Evolutionary conservation across 345 rosid species (phyloP), one percentile per base, ranked within the genome.

Genomic region (Hypericum androsaemum): DNA sequence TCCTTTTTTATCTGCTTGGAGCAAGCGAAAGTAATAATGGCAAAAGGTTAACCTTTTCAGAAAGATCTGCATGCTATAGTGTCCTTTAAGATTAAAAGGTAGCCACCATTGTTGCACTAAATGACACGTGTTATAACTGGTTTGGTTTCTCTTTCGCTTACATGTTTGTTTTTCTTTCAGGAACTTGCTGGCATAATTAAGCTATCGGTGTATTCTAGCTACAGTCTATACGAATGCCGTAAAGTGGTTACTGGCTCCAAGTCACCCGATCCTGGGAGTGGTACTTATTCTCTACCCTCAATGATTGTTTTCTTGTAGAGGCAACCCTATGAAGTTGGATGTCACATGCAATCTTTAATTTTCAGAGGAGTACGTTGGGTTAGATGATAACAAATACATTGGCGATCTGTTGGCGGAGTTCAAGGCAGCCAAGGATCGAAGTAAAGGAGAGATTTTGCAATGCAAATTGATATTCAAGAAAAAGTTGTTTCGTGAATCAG

Each of bases 161-260:
- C 2, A 6, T 12, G 5, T 2, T 44, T 10, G 11, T 12, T 5
- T 37, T 12, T 14, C 17, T 41, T 41, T 68, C 81, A 92, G 97
- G 97, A 92, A 67, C 97, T 92, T 65, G 86, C 97, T 12, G 95
- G 90, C 76, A 77, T 85, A 68, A 88, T 88, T 58, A 92, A 88
- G 70, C 54, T 92, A 50, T 80, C 98, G 57, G 85, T 85, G 52
- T 81, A 72, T 73, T 85, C 95, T 53, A 92, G 94, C 76, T 92
- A 88, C 74, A 92, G 94, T 78, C 70, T 92, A 56, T 92, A 78
- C 75, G 97, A 92, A 65, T 92, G 88, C 69, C 97, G 80, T 45
- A 92, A 92, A 77, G 95, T 78, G 77, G 95, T 92, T 56, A 68
- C 85, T 60, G 87, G 90, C 71, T 81, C 97, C 10, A 92, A 85